Base-by-base conservation (phyloP, 2,329 filamentous ascomycete species). In the Iodosphaeria phyllophila region DNA sequence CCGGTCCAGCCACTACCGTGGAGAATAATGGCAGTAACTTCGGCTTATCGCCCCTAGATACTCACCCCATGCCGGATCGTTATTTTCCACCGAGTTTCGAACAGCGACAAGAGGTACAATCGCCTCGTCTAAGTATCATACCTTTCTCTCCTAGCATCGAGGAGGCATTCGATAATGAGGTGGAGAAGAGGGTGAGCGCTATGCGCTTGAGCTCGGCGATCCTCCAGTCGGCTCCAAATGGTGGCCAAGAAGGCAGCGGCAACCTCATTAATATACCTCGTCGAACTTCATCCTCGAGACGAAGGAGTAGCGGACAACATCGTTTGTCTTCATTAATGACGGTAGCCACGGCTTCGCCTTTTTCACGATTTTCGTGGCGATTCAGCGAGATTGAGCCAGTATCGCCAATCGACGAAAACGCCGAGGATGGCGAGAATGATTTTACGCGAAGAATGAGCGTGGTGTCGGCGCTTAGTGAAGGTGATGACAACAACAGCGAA, bases 61-160 rank as follows among this genome's bases (percentile, higher is more conserved):
- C 28, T 8, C 29, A 37, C 7, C 28, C 31, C 3, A 28, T 31
- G 8, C 29, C 29, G 10, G 9, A 5, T 22, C 20, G 6, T 15
- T 17, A 21, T 24, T 27, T 12, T 20, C 25, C 6, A 23, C 21
- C 11, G 5, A 11, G 23, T 18, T n/a, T 27, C 26, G 8, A 16
- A 33, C 29, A 13, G 24, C 22, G 10, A 28, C 29, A 13, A 8
- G 28, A 25, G 18, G 16, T 38, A 8, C 33, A 36, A 25, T 40
- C 35, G 24, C 40, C 39, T 5, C 35, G 37, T 6, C 23, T 38
- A 8, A 36, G 27, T 13, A 17, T 17, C 25, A 32, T 29, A 23
- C 31, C 38, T 13, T 39, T 40, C 5, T 32, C 39, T n/a, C 36
- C 40, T 19, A 35, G 37, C 4, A 37, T 44, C 20, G 36, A 41